These are phyloP conservation scores for Phytophthora meadii DNA, from an alignment of 352 stramenopile species.

Conservation along the genomic window DNA sequence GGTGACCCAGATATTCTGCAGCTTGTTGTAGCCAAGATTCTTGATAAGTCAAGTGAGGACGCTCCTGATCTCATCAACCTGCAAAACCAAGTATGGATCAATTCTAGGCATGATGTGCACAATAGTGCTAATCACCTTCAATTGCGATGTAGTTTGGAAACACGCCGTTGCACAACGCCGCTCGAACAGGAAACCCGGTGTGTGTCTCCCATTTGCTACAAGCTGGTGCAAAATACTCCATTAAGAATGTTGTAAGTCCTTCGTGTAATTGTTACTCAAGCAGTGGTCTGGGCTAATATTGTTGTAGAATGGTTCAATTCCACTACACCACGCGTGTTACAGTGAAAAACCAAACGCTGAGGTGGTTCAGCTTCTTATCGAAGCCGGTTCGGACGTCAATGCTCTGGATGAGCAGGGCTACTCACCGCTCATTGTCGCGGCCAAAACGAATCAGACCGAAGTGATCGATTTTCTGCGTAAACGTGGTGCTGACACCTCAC, in stretches of 20 bases:
- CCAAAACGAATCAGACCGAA: conserved; percentile 78
- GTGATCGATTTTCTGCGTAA: conserved; percentile 60
- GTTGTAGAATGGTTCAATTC: conserved; percentile 68
- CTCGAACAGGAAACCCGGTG: conserved; percentile 51
- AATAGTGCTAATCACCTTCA: not conserved
- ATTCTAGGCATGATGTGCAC: too few relatives aligned
- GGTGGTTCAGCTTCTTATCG: conserved; percentile 63
- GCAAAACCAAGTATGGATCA: conserved; percentile 57
- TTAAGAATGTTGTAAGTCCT: conserved; percentile 63
- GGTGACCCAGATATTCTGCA: conserved; percentile 60
- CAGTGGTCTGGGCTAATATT: not conserved
- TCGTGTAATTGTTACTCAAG: not conserved
- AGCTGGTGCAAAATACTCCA: conserved; percentile 47
- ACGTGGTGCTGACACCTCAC: conserved; percentile 53
- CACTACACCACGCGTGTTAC: conserved; percentile 84
- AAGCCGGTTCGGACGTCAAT: conserved; percentile 70
- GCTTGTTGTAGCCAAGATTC: conserved; percentile 57
- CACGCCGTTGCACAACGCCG: conserved; percentile 77
- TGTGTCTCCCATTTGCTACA: conserved; percentile 65
- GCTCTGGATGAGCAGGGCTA: conserved; percentile 63
- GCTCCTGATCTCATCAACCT: conserved; percentile 53
- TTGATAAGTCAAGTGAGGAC: conserved; percentile 50
- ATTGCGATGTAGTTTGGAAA: conserved; percentile 69
- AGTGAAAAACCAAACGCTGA: conserved; percentile 62
- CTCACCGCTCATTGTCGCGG: conserved; percentile 73